These are phyloP conservation scores for Talaromyces pinophilus DNA, from an alignment of 2,329 filamentous ascomycete genomes.

Conservation along the genomic window DNA sequence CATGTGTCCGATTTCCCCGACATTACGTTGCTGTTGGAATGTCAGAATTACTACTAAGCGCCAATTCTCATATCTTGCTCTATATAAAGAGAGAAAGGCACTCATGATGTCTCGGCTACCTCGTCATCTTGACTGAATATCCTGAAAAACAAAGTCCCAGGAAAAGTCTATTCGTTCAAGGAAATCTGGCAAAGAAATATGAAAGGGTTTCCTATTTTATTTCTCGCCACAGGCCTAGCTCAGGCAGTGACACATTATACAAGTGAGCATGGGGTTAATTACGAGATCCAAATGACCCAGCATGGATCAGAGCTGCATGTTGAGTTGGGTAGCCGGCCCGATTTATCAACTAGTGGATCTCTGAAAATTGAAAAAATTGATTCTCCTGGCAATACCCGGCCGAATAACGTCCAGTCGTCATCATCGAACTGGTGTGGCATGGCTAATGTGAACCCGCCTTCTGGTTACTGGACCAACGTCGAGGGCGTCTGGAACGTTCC, in stretches of 20 bases:
- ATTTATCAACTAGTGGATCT: not conserved
- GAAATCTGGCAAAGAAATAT: not conserved
- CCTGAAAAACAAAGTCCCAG: too few relatives aligned
- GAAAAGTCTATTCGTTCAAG: not conserved
- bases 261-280: not conserved
- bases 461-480: not conserved
- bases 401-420: not conserved
- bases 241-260: not conserved
- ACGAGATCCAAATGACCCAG: not conserved
- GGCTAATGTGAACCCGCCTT: not conserved
- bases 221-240: not conserved
- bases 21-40: not conserved
- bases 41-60: not conserved
- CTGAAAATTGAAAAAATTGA: not conserved
- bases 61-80: not conserved
- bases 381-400: not conserved
- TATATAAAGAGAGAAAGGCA: not conserved
- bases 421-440: not conserved
- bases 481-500: not conserved
- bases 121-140: not conserved
- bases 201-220: not conserved
- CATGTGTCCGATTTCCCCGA: not conserved
- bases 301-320: not conserved
- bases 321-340: not conserved
- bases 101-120: not conserved